A percentile compares a stretch with the other conserved stretches of the same genome.
phyloP scores from a whole-genome alignment of 495 filamentous ascomycete species.

The Bacidia gigantensis region DNA sequence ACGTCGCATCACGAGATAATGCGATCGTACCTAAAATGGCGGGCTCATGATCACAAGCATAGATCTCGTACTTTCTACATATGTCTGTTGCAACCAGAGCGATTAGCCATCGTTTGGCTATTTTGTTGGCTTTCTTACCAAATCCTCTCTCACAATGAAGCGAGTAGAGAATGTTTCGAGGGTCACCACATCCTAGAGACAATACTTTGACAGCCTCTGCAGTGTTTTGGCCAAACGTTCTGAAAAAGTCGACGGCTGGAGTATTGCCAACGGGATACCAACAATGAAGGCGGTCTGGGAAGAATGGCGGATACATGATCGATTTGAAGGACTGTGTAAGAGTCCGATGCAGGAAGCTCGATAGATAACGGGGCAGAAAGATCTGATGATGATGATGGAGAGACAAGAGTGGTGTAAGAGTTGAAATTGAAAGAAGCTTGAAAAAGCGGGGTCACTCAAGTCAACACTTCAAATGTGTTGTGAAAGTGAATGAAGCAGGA shows the following conservation, averaged over 20 bases:
- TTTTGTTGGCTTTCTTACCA: no score
- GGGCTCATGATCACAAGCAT: constrained; percentile 35
- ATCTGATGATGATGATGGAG: no score
- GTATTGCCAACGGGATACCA: constrained; percentile 38
- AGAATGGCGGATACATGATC: neutral
- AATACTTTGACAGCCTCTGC: constrained; percentile 28
- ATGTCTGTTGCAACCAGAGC: no score
- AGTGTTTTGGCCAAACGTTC: constrained; percentile 29
- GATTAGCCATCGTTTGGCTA: no score
- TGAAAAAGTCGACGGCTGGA: constrained; percentile 33
- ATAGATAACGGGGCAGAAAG: no score
- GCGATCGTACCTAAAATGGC: constrained; percentile 31
- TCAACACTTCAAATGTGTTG: no score
- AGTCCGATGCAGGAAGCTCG: no score
- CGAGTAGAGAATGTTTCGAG: constrained; percentile 36
- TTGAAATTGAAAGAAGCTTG: no score
- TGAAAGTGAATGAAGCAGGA: no score
- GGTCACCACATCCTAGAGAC: constrained; percentile 38
- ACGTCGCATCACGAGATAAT: neutral
- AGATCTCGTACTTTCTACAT: constrained; percentile 21
- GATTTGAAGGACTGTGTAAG: no score
- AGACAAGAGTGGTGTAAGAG: no score
- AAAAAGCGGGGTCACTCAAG: no score
- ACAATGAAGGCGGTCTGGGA: neutral
- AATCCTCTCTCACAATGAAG: constrained; percentile 18